Conservation (phyloP, 1,284 basidiomycete species). For the Ganoderma meredithae region DNA sequence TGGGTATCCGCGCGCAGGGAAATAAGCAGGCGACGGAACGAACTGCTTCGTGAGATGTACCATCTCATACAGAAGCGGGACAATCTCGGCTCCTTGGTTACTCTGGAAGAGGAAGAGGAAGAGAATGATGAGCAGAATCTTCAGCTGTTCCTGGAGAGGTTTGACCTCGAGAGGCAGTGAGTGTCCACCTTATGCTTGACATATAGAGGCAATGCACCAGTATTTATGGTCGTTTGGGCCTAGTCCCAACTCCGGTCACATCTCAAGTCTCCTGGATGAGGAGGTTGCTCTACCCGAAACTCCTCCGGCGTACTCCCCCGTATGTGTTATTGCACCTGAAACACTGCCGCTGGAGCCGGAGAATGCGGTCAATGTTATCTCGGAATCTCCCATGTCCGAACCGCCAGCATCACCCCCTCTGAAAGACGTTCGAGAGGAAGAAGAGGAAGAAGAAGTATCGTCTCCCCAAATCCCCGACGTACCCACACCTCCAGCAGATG, state of each 20-base stretch:
- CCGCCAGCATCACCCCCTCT: slow-evolving; percentile 29
- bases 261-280: slow-evolving; percentile 40
- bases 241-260: slow-evolving; percentile 49
- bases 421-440: neutral
- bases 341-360: neutral
- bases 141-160: slow-evolving; percentile 57
- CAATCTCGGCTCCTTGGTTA: slow-evolving; percentile 48
- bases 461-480: neutral
- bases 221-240: neutral
- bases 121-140: slow-evolving; percentile 50
- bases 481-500: slow-evolving; percentile 13
- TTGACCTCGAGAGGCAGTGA: slow-evolving; percentile 59
- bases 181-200: slow-evolving; percentile 30
- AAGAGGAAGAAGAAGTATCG: neutral
- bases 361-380: slow-evolving; percentile 11
- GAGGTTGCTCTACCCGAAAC: slow-evolving; percentile 33
- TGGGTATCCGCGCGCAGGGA: slow-evolving; percentile 47
- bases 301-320: slow-evolving; percentile 35
- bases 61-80: slow-evolving; percentile 62
- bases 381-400: slow-evolving; percentile 38
- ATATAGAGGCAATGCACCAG: neutral
- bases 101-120: slow-evolving; percentile 44
- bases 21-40: slow-evolving; percentile 68
- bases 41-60: slow-evolving; percentile 72
- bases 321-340: slow-evolving; percentile 10